Evolutionary conservation across 2,329 filamentous ascomycete genomes (phyloP).

Genomic region (Sarocladium oryzae): DNA sequence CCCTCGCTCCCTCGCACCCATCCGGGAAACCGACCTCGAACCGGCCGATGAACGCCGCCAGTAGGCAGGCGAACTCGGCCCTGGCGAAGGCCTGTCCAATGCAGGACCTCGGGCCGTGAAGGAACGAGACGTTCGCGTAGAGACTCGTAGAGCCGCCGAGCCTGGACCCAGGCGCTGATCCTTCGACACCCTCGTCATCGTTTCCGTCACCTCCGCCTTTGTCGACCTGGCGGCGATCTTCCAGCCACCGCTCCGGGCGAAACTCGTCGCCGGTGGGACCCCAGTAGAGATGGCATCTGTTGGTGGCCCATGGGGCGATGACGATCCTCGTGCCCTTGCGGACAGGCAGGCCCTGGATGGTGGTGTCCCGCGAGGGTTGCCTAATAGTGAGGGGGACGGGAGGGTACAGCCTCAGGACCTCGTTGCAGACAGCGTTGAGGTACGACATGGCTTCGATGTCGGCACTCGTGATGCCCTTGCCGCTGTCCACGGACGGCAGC

Average conservation of each 20-base stretch:
- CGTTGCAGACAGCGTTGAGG: constrained; percentile 71
- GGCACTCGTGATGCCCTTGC: constrained; percentile 27
- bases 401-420: constrained; percentile 66
- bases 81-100: constrained; percentile 78
- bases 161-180: constrained; percentile 16
- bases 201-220: constrained; percentile 23
- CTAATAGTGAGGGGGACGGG: constrained; percentile 69
- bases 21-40: constrained; percentile 59
- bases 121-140: constrained; percentile 73
- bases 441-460: constrained; percentile 72
- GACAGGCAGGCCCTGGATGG: constrained; percentile 56
- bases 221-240: background rate
- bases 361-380: constrained; percentile 56
- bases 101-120: constrained; percentile 80
- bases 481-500: constrained; percentile 43
- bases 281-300: constrained; percentile 66
- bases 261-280: constrained; percentile 68
- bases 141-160: constrained; percentile 69
- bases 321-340: constrained; percentile 66
- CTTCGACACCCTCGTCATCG: constrained; percentile 22
- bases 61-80: constrained; percentile 76
- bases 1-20: constrained; percentile 13
- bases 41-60: constrained; percentile 69
- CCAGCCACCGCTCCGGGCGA: constrained; percentile 67
- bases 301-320: constrained; percentile 60